Evolutionary conservation across 2,329 filamentous ascomycete genomes (phyloP), one percentile per base, ranked within the genome.

Genomic region (Fusarium phyllophilum): DNA sequence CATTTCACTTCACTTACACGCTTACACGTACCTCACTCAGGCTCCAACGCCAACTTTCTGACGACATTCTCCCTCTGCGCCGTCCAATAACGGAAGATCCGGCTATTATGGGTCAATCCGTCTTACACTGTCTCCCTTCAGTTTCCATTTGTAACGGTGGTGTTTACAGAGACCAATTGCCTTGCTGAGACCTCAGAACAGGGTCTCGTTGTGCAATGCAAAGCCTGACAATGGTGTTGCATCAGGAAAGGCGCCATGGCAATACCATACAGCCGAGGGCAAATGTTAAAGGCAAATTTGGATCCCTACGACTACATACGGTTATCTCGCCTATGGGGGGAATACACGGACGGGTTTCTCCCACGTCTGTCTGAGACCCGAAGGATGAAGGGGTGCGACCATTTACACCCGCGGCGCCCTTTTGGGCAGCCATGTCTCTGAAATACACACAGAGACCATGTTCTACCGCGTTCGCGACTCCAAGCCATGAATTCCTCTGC

Each of bases 401-500:
- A 61, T 68, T 29, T 34, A 44, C 41, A 52, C 33, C 39, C 34
- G 34, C 18, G 56, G 51, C 42, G 42, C 55, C 56, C 29, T 49
- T 63, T 36, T 33, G 34, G 48, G 41, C n/a, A 49, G 70, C 61
- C 68, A 64, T 75, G 68, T 74, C 71, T 71, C 70, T 68, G n/a
- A 62, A 38, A 17, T 44, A 36, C 51, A 67, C 38, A 54, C 54
- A 66, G 34, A 66, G 45, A 20, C 70, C 52, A 70, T 59, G 58
- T 68, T 74, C 58, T 63, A 75, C 52, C 36, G 48, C 42, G 59
- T 66, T 66, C 68, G 54, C 55, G 64, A 59, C 67, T 46, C 31
- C 48, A 74, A 60, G 65, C 66, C 71, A 63, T 72, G 49, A 58
- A 74, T 73, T 74, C 71, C 70, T 68, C 41, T 60, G 42, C 36